Percentiles rank a stretch among this genome's conserved stretches.
Evolutionary conservation across 2,329 filamentous ascomycete species (phyloP).

Genomic region (Trichoderma afroharzianum): DNA sequence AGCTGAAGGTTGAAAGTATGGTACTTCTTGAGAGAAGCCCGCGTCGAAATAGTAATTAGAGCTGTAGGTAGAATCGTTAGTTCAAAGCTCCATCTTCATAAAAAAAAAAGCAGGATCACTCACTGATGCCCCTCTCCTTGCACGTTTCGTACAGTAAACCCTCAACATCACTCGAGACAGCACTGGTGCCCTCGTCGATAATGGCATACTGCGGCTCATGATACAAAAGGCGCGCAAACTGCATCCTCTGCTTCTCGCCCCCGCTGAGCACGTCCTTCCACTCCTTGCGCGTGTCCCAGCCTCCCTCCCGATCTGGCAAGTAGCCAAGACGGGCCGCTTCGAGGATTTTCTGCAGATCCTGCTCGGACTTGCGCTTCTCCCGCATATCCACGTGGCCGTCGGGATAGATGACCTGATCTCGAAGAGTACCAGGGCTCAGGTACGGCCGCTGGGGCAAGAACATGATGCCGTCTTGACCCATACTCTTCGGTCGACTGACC

Average conservation of each 20-base stretch:
- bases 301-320: slow-evolving; percentile 85
- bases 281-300: slow-evolving; percentile 94
- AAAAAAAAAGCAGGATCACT: slow-evolving; percentile 36
- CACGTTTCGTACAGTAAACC: slow-evolving; percentile 88
- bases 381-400: slow-evolving; percentile 94
- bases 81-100: neutral
- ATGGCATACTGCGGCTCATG: slow-evolving; percentile 94
- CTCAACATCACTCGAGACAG: slow-evolving; percentile 91
- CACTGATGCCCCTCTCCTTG: slow-evolving; percentile 90
- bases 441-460: slow-evolving; percentile 95
- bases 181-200: slow-evolving; percentile 92
- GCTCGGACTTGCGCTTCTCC: slow-evolving; percentile 71
- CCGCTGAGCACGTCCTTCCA: slow-evolving; percentile 99
- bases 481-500: slow-evolving; percentile 77
- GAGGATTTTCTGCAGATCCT: slow-evolving; percentile 72
- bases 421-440: slow-evolving; percentile 83
- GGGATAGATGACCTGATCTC: slow-evolving; percentile 97
- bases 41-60: slow-evolving; percentile 91
- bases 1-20: slow-evolving; percentile 88
- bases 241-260: slow-evolving; percentile 95
- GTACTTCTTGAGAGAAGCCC: slow-evolving; percentile 91
- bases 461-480: slow-evolving; percentile 91
- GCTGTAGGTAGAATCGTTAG: slow-evolving; percentile 44
- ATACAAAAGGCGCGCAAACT: slow-evolving; percentile 83
- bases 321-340: slow-evolving; percentile 86